A percentile compares a stretch with the other conserved stretches of the same genome.
phyloP scores from a whole-genome alignment of 2,329 filamentous ascomycete genomes.

The Botrytis deweyae region DNA sequence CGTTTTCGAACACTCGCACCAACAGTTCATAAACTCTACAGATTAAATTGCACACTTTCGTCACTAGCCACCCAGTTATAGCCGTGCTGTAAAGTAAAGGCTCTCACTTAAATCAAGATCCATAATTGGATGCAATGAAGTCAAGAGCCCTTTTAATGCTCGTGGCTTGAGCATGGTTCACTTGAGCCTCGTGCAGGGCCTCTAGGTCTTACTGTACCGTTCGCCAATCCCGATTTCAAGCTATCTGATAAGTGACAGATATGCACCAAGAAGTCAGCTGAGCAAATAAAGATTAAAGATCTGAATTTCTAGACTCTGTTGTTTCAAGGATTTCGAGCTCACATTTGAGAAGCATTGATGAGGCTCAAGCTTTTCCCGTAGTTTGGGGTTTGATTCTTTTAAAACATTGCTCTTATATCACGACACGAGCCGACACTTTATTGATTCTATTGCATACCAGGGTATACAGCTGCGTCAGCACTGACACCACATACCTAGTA shows the following conservation, averaged over 20 bases:
- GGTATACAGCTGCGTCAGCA: background rate
- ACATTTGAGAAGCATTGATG: too few species aligned
- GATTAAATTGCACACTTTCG: too few species aligned
- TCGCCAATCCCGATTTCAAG: background rate
- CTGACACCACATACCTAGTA: background rate
- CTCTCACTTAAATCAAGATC: too few species aligned
- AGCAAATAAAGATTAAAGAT: background rate
- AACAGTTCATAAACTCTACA: background rate
- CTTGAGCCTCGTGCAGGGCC: background rate
- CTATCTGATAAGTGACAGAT: background rate
- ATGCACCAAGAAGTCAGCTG: background rate
- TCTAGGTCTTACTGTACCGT: background rate
- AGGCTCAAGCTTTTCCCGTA: background rate
- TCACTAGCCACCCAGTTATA: background rate
- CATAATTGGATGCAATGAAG: background rate
- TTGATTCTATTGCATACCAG: too few species aligned
- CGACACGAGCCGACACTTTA: background rate
- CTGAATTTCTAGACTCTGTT: background rate
- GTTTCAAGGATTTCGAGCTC: background rate
- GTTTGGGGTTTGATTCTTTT: background rate
- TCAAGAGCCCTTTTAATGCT: background rate
- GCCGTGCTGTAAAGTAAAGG: background rate
- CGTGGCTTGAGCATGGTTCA: background rate
- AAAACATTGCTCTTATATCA: accelerated
- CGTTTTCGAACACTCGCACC: background rate